Base-by-base conservation (phyloP, 371 early-diverging fungal genomes). In the Batrachochytrium dendrobatidis region DNA sequence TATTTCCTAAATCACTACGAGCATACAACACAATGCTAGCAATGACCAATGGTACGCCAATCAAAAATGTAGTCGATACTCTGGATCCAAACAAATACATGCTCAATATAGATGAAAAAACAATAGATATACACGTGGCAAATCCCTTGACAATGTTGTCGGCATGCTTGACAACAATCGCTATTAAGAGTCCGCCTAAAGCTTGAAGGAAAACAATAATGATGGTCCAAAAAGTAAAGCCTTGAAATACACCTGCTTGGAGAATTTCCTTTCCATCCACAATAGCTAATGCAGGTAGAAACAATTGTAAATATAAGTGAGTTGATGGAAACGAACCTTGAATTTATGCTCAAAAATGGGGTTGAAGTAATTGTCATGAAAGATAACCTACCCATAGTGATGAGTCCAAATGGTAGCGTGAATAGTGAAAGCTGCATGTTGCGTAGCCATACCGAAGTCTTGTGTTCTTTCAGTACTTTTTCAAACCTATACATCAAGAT, bases 131-230 rank as follows among this genome's bases (percentile, higher is more conserved):
- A 56, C 91, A 90, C 10, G 97, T 95, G 6, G 97, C 95, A 61
- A 79, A 79, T 7, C 95, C 94, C 71, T 96, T 96, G 53, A 96
- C 80, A 59, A 96, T 95, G 65, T 94, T 95, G 69, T 95, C 95
- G 0, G 97, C 95, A 66, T 93, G 73, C 74, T 92, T 91, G 53
- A 96, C 94, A 0, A 96, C 95, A 7, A 96, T 62, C 0, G 94
- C 94, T 1, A 95, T 95, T 57, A 96, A 83, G 20, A 96, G 70
- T 0, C 97, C 97, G 35, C 97, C 97, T 3, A 86, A 64, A 0
- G 97, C 92, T 72, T 95, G 95, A 61, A 84, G 85, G 4, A 74
- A 63, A 57, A 96, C 93, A 6, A 91, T 92, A 4, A 68, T 68
- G 70, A 80, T 80, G 0, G 94, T 89, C 72, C 89, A 79, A 18